A percentile compares a stretch with the other conserved stretches of the same genome.
Evolutionary conservation across 2,329 filamentous ascomycete genomes (phyloP).

Genomic region (Ceratocystis smalleyi): DNA sequence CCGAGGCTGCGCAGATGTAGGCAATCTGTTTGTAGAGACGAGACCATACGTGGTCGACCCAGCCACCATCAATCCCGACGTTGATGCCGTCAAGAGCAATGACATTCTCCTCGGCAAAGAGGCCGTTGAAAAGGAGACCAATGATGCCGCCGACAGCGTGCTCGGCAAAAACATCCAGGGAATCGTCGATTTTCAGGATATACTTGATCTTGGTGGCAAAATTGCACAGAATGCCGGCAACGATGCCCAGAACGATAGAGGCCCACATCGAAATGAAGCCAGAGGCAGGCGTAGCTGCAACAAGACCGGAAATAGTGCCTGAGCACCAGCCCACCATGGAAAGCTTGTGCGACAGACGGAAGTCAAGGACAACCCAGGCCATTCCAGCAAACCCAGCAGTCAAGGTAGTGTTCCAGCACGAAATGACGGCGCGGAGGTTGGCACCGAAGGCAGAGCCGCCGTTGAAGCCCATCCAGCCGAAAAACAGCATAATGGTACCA

Average conservation of each 20-base stretch:
- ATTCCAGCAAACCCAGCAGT: slow-evolving; percentile 84
- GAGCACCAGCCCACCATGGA: slow-evolving; percentile 64
- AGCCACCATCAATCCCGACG: slow-evolving; percentile 50
- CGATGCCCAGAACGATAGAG: slow-evolving; percentile 49
- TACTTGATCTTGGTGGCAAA: slow-evolving; percentile 53
- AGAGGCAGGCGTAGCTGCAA: slow-evolving; percentile 53
- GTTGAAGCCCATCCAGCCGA: slow-evolving; percentile 98
- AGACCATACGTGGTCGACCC: slow-evolving; percentile 58
- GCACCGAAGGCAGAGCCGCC: slow-evolving; percentile 87
- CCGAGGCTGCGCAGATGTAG: slow-evolving; percentile 51
- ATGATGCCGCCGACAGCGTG: slow-evolving; percentile 55
- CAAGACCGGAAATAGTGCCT: slow-evolving; percentile 53
- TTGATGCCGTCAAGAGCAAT: slow-evolving; percentile 67
- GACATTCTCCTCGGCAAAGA: slow-evolving; percentile 55
- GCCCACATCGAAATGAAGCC: slow-evolving; percentile 55
- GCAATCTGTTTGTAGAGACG: slow-evolving; percentile 68
- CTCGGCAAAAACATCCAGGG: slow-evolving; percentile 57
- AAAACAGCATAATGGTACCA: slow-evolving; percentile 91
- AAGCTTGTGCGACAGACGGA: slow-evolving; percentile 86
- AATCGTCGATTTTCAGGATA: slow-evolving; percentile 51
- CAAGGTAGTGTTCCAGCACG: slow-evolving; percentile 94
- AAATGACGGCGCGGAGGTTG: slow-evolving; percentile 86
- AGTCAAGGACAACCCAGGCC: slow-evolving; percentile 92
- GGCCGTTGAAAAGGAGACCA: slow-evolving; percentile 55
- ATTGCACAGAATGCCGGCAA: slow-evolving; percentile 51